Percentiles rank a stretch among this genome's conserved stretches.
Evolutionary conservation across 306 rosid genomes (phyloP).

Genomic region (Medicago lupulina): DNA sequence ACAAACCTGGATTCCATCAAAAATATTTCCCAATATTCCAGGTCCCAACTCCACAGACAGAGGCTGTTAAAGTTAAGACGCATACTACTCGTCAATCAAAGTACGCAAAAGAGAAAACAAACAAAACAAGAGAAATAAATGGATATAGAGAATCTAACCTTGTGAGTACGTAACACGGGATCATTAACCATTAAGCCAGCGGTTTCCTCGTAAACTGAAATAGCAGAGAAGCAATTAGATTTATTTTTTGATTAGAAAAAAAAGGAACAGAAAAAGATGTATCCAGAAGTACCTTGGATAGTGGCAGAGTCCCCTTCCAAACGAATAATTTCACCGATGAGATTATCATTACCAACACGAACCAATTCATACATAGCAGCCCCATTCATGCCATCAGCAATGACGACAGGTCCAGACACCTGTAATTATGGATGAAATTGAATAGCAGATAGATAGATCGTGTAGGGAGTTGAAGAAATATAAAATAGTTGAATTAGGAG

Average conservation of each 20-base stretch:
- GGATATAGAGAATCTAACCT: constrained; percentile 55
- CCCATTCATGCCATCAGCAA: constrained; percentile 99
- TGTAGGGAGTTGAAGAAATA: not conserved
- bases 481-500: no score
- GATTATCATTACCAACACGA: constrained; percentile 90
- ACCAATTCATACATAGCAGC: constrained; percentile 99
- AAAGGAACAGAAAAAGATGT: not conserved
- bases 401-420: constrained; percentile 99
- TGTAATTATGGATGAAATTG: constrained; percentile 17
- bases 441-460: constrained; percentile 23
- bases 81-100: constrained; percentile 41
- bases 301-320: constrained; percentile 98
- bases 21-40: constrained; percentile 95
- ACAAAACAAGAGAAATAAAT: not conserved
- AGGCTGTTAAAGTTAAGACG: constrained; percentile 63
- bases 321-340: constrained; percentile 98
- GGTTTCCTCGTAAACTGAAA: constrained; percentile 96
- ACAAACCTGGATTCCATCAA: constrained; percentile 98
- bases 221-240: constrained; percentile 31
- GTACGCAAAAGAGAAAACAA: constrained; percentile 2
- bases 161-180: constrained; percentile 93
- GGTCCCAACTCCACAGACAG: constrained; percentile 99
- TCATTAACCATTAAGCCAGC: constrained; percentile 96
- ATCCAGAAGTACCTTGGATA: constrained; percentile 80
- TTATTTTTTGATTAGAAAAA: not conserved